A percentile compares a stretch with the other conserved stretches of the same genome.
Conservation (phyloP, 1,139 yeast species). For the Fermentozyma sake region DNA sequence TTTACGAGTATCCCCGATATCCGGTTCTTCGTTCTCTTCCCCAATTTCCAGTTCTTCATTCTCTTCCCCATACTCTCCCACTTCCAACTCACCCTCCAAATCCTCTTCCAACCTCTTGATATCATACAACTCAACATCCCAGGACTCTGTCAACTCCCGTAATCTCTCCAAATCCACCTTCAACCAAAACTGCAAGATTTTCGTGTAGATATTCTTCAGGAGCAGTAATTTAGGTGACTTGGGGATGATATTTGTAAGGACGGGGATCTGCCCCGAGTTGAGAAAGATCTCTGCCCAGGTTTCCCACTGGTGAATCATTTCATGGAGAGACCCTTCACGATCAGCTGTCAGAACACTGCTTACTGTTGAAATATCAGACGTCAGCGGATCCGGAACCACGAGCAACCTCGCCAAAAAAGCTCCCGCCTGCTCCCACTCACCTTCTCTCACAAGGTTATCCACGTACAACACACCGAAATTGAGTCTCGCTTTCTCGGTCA, state of each 20-base stretch:
- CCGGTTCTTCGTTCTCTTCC: too few species aligned
- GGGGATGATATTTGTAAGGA: conserved; percentile 55
- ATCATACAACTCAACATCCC: conserved; percentile 60
- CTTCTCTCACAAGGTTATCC: conserved; percentile 43
- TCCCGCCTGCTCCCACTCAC: conserved; percentile 58
- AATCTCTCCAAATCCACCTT: conserved; percentile 32
- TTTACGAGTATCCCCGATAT: too few species aligned
- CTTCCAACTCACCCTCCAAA: conserved; percentile 2
- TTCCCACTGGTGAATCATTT: conserved; percentile 57
- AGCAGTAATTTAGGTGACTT: conserved; percentile 18
- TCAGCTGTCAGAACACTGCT: conserved; percentile 28
- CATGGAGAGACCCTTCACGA: conserved; percentile 25
- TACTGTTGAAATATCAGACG: conserved; percentile 22
- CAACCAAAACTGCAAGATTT: conserved; percentile 49
- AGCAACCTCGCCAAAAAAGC: conserved; percentile 39
- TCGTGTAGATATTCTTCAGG: conserved; percentile 42
- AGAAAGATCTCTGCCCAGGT: conserved; percentile 57
- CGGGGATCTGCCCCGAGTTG: conserved; percentile 41
- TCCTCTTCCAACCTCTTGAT: conserved; percentile 35
- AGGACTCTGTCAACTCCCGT: conserved; percentile 38
- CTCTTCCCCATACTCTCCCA: too few species aligned
- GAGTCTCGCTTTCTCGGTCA: conserved; percentile 47
- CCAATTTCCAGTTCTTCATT: too few species aligned
- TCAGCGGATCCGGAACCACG: conserved; percentile 9
- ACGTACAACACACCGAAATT: conserved; percentile 62